Conservation (phyloP, 2,329 filamentous ascomycete genomes). For the Parasarocladium wereldwijsianum region DNA sequence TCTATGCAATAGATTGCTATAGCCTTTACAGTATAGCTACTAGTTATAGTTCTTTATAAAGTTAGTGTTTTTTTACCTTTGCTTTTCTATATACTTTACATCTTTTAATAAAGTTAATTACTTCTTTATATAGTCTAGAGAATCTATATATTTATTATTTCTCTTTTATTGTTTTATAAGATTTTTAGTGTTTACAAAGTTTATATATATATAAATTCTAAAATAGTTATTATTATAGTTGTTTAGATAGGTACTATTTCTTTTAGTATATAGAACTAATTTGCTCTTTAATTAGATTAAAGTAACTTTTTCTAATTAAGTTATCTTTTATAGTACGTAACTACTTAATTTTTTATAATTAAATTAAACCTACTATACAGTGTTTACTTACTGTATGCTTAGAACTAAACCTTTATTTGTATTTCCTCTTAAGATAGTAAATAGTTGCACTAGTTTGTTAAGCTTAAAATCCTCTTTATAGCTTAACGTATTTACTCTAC, state of each 20-base stretch:
- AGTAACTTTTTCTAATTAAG: conserved; percentile 1
- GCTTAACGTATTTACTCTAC: conserved; percentile 3
- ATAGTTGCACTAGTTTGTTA: conserved; percentile 1
- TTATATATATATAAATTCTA: not conserved
- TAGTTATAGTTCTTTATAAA: conserved; percentile 6
- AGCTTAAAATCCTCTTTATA: too few species aligned
- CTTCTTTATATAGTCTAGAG: conserved; percentile 1
- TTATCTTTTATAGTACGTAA: too few species aligned
- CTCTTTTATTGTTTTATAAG: not conserved
- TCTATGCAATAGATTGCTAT: conserved; percentile 5
- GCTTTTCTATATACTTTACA: conserved; percentile 1
- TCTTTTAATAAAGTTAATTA: conserved; percentile 2
- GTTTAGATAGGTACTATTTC: not conserved
- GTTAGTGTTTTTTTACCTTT: conserved; percentile 7
- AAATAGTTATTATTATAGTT: not conserved
- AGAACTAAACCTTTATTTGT: conserved; percentile 1
- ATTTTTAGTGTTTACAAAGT: not conserved
- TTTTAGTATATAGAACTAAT: not conserved
- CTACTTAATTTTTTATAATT: conserved; percentile 1
- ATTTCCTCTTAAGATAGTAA: conserved; percentile 1
- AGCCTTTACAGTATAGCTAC: conserved; percentile 4
- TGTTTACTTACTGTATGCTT: conserved; percentile 1
- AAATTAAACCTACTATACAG: conserved; percentile 1
- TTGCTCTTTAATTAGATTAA: not conserved
- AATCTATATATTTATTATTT: conserved; percentile 3